Evolutionary conservation across 768 basidiomycete species (phyloP), one percentile per base, ranked within the genome.

Genomic region (Collybia sp.): DNA sequence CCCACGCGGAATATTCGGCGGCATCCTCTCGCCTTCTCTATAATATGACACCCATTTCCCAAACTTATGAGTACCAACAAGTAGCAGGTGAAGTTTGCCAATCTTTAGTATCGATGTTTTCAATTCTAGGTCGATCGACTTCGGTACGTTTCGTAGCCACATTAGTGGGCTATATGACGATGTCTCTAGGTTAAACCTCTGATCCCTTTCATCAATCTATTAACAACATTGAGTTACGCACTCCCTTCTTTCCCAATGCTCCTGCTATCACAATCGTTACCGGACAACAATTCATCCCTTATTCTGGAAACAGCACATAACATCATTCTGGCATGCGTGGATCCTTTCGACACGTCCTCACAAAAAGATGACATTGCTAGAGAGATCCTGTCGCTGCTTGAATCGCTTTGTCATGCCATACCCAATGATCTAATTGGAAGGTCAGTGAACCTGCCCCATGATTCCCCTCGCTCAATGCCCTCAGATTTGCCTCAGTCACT

Each of bases 201-300:
- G 30, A 63, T 71, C 2, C 73, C 77, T 31, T 58, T 85, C 30
- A 62, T 88, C 12, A 70, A 78, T 56, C 60, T 88, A 37, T 52
- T 85, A 36, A 64, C 68, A 9, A 59, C 65, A 13, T 61, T 86
- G 18, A 61, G 64, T 17, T 67, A 73, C 40, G 66, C 70, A 13
- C 53, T 83, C 40, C 81, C 85, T 13, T 57, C 67, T 10, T 78
- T 82, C 46, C 64, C 63, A 40, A 38, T 64, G 9, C 48, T 60
- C 31, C 54, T 79, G 10, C 48, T 79, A 11, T 62, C 68, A 1
- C 57, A 52, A 34, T 39, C 45, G 3, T 48, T 41, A 19, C 45
- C 58, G 11, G 61, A 55, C 33, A 54, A 58, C 18, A 53, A 59
- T 15, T 61, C 65, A 13, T 10, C 35, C 3, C 56, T 48, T 11